phyloP scores from a whole-genome alignment of 2,329 filamentous ascomycete genomes.

The Penicillium sp. region DNA sequence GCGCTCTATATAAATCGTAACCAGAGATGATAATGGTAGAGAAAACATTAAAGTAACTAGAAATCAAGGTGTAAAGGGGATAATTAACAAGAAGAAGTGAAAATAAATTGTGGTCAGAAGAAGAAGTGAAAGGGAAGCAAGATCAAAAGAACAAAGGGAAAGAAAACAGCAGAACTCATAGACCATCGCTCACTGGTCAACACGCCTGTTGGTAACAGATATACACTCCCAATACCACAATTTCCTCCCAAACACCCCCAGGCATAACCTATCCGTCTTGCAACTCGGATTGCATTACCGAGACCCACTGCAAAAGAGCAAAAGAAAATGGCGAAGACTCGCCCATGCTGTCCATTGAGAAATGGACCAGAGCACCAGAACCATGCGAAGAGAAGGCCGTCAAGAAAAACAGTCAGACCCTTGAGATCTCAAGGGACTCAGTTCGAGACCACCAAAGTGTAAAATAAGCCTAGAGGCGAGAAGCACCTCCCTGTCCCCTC shows the following conservation, averaged over 20 bases:
- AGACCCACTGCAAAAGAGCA: constrained; percentile 21
- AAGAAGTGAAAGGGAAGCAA: background rate
- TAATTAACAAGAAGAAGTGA: constrained; percentile 22
- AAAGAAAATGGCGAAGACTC: constrained; percentile 19
- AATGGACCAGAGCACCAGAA: constrained; percentile 36
- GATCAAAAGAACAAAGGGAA: background rate
- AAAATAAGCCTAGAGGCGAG: background rate
- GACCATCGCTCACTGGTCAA: constrained; percentile 21
- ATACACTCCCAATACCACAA: constrained; percentile 22
- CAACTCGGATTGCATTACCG: constrained; percentile 7
- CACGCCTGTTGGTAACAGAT: constrained; percentile 15
- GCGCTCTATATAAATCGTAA: constrained; percentile 10
- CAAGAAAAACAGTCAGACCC: constrained; percentile 6
- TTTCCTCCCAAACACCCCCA: constrained; percentile 21
- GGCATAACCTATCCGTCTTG: constrained; percentile 16
- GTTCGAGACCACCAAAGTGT: background rate
- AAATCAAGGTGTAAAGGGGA: constrained; percentile 14
- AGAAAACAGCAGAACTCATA: constrained; percentile 15
- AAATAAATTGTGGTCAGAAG: constrained; percentile 15
- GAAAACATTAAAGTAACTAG: constrained; percentile 27
- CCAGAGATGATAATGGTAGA: constrained; percentile 12
- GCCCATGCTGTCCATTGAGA: constrained; percentile 20
- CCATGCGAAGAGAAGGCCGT: constrained; percentile 28
- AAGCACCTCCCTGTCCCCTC: background rate
- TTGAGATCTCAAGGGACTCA: background rate